A percentile compares a stretch with the other conserved stretches of the same genome.
phyloP scores from a whole-genome alignment of 371 early-diverging fungal genomes.

The Mucor circinelloides region DNA sequence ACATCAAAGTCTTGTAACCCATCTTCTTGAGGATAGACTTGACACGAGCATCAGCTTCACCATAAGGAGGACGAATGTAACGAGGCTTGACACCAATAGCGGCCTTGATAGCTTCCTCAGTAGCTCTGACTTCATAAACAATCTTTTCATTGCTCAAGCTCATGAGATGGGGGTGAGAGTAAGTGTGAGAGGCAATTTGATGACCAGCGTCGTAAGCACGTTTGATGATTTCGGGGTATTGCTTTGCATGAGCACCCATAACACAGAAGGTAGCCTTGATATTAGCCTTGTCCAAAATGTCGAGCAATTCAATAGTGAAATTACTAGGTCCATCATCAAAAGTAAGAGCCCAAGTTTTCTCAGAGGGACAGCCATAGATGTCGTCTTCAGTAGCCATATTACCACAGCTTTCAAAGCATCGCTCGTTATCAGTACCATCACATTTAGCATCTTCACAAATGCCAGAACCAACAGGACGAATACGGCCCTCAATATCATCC shows the following conservation, averaged over 20 bases:
- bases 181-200: conserved; percentile 58
- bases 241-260: conserved; percentile 50
- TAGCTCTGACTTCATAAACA: conserved; percentile 36
- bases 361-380: conserved; percentile 41
- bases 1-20: conserved; percentile 51
- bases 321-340: conserved; percentile 70
- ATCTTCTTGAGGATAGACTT: conserved; percentile 44
- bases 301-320: conserved; percentile 52
- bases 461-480: conserved; percentile 46
- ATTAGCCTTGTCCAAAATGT: conserved; percentile 39
- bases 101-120: conserved; percentile 49
- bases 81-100: conserved; percentile 54
- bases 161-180: conserved; percentile 48
- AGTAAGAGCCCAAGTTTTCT: conserved; percentile 33
- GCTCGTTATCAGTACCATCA: conserved; percentile 40
- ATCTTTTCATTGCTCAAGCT: conserved; percentile 35
- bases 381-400: conserved; percentile 31
- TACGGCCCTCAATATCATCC: conserved; percentile 21
- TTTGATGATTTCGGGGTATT: conserved; percentile 33
- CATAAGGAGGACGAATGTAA: conserved; percentile 65
- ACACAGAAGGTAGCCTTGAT: conserved; percentile 73
- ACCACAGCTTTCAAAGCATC: conserved; percentile 48
- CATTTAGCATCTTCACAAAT: conserved; percentile 34
- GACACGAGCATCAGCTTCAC: conserved; percentile 54
- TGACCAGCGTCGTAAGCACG: conserved; percentile 52